Base-by-base conservation (phyloP, 192 early-diverging fungal genomes). In the Nowakowskiella sp. region DNA sequence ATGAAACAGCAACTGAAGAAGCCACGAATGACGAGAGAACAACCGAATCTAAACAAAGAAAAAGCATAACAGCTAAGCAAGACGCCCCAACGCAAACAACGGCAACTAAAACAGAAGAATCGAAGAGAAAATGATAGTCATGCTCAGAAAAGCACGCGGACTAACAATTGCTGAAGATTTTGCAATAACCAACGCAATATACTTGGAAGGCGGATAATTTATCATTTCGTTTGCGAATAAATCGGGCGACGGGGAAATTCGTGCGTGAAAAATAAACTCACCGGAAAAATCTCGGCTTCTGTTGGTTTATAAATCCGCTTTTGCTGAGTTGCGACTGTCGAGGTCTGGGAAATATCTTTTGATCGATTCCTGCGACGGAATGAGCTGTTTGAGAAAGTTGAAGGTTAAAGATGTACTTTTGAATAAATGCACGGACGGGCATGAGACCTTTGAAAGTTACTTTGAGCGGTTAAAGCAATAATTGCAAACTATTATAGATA, bases 181-280 rank as follows among this genome's bases (percentile, higher is more conserved):
- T 4, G 55, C 66, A 6, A 48, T 70, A 32, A 65, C 56, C 6
- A 31, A 39, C 26, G 62, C 57, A 22, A 7, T 71, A 22, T 78
- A 76, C 49, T 59, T 82, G 4, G 68, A 60, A 27, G 67, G 64
- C 31, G 78, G 78, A 45, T 78, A 75, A 47, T 80, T 81, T 54
- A 28, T 82, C 0, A 21, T 64, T 16, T 60, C 74, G n/a, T 10
- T 81, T 16, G 42, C 60, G 28, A 81, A 77, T 51, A 62, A 65
- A 34, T 61, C 64, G 34, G 64, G 68, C 6, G 67, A 77, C 31
- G 53, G 49, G 1, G 77, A 82, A 53, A 64, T 82, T 23, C 54
- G 80, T 16, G 54, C 65, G 5, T 69, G 64, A 55, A 65, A 73
- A 44, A 65, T 64, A 51, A 39, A 55, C 2, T 55, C 42, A 16